A percentile compares a stretch with the other conserved stretches of the same genome.
phyloP scores from a whole-genome alignment of 768 basidiomycete species.

The Naematelia encephala region DNA sequence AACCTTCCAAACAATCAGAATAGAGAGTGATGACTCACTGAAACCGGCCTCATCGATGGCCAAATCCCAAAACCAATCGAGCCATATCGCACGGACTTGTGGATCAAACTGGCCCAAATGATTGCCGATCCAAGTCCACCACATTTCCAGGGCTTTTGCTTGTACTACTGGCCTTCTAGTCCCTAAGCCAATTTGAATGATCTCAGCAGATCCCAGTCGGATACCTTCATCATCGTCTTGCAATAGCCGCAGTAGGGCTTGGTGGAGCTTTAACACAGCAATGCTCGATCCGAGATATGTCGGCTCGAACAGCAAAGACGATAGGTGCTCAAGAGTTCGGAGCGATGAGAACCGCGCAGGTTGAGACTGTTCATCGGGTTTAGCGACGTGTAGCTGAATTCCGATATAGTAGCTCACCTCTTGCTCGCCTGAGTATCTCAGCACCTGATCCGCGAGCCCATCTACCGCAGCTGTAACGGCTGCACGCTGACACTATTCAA shows the following conservation, averaged over 20 bases:
- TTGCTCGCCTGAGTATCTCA: not conserved
- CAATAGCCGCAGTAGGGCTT: conserved; percentile 24
- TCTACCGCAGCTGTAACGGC: not conserved
- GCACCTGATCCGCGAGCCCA: not conserved
- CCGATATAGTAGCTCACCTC: not conserved
- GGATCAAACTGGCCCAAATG: not conserved
- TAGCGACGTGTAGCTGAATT: no score
- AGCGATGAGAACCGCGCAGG: conserved; percentile 26
- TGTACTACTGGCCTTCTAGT: conserved; percentile 13
- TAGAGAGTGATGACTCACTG: conserved; percentile 14
- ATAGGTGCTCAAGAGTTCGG: conserved; percentile 21
- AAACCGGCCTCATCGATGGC: conserved; percentile 6
- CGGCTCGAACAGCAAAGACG: conserved; percentile 5
- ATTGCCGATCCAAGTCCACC: conserved; percentile 32
- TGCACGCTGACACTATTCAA: not conserved
- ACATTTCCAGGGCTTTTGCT: conserved; percentile 21
- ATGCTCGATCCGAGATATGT: not conserved
- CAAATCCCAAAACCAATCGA: conserved; percentile 11
- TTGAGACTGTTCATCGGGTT: conserved; percentile 30
- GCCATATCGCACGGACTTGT: conserved; percentile 8
- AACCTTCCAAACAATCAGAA: not conserved
- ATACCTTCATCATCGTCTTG: conserved; percentile 48
- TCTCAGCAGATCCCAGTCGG: conserved; percentile 21
- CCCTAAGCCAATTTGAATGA: conserved; percentile 23
- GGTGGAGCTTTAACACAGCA: conserved; percentile 13